Base-by-base conservation (phyloP, 2,329 filamentous ascomycete genomes). In the Trichophyton verrucosum region DNA sequence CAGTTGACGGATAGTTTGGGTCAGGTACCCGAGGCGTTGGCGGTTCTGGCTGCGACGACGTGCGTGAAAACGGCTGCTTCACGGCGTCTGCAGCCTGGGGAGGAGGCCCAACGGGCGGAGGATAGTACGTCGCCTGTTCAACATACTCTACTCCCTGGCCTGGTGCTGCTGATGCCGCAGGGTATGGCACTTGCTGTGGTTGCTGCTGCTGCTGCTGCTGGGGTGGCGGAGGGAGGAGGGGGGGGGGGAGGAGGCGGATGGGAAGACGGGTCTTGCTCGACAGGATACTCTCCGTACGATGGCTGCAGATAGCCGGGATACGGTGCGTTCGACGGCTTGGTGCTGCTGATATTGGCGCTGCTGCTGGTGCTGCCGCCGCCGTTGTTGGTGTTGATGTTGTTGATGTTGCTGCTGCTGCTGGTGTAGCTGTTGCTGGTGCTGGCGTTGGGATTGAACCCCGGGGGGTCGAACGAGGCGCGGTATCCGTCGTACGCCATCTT, bases 401-500 rank as follows among this genome's bases (percentile, higher is more conserved):
- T 20, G 42, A 3, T 8, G 22, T 11, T 13, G 27, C 4, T 57
- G 55, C 20, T 46, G 38, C 17, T 22, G 22, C 38, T 20, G 9
- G 3, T n/a, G 17, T 47, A 22, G 44, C 8, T 47, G 44, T 13
- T 24, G 20, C 22, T 53, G 49, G 22, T 5, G 49, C 24, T 30
- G 40, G 57, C 47, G n/a, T 60, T 65, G 22, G 38, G 51, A 17
- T 57, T 58, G 64, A 56, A 65, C 66, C 61, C 67, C 62, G 65
- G 61, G 59, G 69, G 67, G 20, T 68, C 64, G 61, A 71, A 73
- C 60, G 68, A 62, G 60, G 60, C 66, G 66, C 72, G 72, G 64
- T 75, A 76, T 61, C 71, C 71, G 69, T 77, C 72, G 69, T 77
- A 77, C 59, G 75, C 74, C 74, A 77, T 77, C 44, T 47, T 77